Percentiles rank a stretch among this genome's conserved stretches.
Conservation (phyloP, 306 rosid genomes). For the Medicago truncatula region DNA sequence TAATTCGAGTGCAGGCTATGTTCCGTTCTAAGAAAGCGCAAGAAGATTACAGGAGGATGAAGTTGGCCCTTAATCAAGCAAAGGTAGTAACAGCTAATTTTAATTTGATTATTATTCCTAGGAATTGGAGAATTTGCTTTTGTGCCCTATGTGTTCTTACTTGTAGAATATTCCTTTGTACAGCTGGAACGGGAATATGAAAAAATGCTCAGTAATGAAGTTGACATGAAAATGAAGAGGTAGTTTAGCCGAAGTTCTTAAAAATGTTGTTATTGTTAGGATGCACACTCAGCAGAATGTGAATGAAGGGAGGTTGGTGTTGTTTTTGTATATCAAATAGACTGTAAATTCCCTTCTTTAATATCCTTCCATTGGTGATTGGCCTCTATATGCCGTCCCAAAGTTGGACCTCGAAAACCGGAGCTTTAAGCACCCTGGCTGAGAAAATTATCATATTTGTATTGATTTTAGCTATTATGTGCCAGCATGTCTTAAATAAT, state of each 20-base stretch:
- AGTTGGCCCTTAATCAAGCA: slow-evolving; percentile 71
- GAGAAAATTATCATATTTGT: background rate
- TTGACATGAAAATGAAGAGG: slow-evolving; percentile 49
- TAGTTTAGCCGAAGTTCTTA: slow-evolving; percentile 22
- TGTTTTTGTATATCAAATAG: slow-evolving; percentile 51
- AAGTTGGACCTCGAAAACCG: background rate
- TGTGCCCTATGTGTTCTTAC: slow-evolving; percentile 24
- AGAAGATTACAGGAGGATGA: slow-evolving; percentile 89
- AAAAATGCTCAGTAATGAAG: slow-evolving; percentile 61
- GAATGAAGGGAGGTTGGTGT: slow-evolving; percentile 25
- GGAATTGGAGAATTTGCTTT: slow-evolving; percentile 16
- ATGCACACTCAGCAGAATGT: slow-evolving; percentile 6
- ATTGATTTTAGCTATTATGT: background rate
- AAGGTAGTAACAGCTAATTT: slow-evolving; percentile 51
- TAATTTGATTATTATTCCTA: background rate
- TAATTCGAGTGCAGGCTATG: slow-evolving; percentile 83
- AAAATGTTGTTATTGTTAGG: slow-evolving; percentile 3
- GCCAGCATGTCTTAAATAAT: slow-evolving; percentile 24
- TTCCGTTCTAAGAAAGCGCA: slow-evolving; percentile 94
- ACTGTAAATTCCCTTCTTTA: slow-evolving; percentile 59
- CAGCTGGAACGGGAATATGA: slow-evolving; percentile 86
- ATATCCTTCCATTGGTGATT: slow-evolving; percentile 26
- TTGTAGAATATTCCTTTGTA: slow-evolving; percentile 40
- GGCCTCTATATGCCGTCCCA: slow-evolving; percentile 34
- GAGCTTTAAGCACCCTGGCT: background rate